phyloP scores from a whole-genome alignment of 345 rosid species.

The Physaria fendleri region DNA sequence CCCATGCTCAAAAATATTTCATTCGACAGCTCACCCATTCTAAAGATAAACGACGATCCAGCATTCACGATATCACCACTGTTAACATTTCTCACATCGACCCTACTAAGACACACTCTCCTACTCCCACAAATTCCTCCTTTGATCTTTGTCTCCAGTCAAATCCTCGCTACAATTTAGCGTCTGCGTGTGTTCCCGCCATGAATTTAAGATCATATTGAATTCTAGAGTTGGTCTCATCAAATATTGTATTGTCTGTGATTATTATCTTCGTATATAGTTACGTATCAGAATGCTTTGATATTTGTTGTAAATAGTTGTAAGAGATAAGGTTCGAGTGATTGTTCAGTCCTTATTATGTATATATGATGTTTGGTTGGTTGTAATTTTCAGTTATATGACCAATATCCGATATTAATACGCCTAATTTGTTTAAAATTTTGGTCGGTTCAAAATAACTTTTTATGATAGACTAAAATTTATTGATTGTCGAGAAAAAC shows the following conservation, averaged over 20 bases:
- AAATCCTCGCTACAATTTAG: slow-evolving; percentile 8
- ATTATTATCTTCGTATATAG: slow-evolving; percentile 12
- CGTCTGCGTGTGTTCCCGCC: slow-evolving; percentile 19
- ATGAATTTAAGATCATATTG: slow-evolving; percentile 8
- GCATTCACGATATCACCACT: slow-evolving; percentile 96
- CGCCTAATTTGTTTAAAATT: too few relatives aligned
- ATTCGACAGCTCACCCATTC: slow-evolving; percentile 87
- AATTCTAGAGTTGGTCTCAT: not conserved
- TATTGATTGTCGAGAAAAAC: too few relatives aligned
- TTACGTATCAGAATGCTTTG: not conserved
- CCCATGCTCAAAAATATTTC: slow-evolving; percentile 96
- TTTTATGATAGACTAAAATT: too few relatives aligned
- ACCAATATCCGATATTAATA: too few relatives aligned
- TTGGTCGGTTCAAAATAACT: too few relatives aligned
- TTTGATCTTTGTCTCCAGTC: slow-evolving; percentile 12
- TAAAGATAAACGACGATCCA: slow-evolving; percentile 91
- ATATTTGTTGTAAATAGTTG: slow-evolving; percentile 16
- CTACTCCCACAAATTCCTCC: slow-evolving; percentile 4
- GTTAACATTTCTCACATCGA: slow-evolving; percentile 49
- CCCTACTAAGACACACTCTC: too few relatives aligned
- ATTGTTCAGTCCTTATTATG: not conserved
- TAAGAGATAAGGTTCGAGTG: slow-evolving; percentile 22
- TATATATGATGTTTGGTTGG: slow-evolving; percentile 1
- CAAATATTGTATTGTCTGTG: too few relatives aligned
- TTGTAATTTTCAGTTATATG: slow-evolving; percentile 19